A percentile compares a stretch with the other conserved stretches of the same genome.
Conservation (phyloP, 257 asterid genomes). For the Nicotiana undulata region DNA sequence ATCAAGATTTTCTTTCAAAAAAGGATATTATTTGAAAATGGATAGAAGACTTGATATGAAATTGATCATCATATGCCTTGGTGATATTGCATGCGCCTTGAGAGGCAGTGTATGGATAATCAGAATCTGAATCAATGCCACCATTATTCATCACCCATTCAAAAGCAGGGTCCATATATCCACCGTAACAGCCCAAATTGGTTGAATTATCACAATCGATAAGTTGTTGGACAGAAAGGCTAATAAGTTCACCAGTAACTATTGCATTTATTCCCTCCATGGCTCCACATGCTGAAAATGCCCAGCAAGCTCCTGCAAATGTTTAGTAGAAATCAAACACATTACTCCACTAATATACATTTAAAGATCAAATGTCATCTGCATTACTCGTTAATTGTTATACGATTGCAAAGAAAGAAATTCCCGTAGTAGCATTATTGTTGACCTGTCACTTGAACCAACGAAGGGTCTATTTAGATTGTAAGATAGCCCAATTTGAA, state of each 20-base stretch:
- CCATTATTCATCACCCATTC: conserved; percentile 24
- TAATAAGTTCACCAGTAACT: conserved; percentile 26
- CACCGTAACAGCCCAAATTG: conserved; percentile 27
- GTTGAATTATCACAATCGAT: conserved; percentile 16
- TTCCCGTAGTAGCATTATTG: background rate
- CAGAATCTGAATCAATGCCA: conserved; percentile 23
- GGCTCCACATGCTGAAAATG: conserved; percentile 32
- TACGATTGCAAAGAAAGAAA: background rate
- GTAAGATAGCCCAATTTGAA: background rate
- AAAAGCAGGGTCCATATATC: conserved; percentile 28
- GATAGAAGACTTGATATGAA: background rate
- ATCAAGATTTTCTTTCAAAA: background rate
- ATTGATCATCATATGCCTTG: conserved; percentile 16
- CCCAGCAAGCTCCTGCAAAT: conserved; percentile 31
- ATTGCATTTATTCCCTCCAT: conserved; percentile 29
- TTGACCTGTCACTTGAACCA: background rate
- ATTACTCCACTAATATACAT: background rate
- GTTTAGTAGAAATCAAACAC: background rate
- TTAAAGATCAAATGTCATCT: background rate
- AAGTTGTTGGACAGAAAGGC: conserved; percentile 24
- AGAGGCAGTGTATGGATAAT: conserved; percentile 24
- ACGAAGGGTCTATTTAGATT: background rate
- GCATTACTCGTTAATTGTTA: background rate
- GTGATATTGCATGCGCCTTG: conserved; percentile 20
- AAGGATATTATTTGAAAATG: background rate